Evolutionary conservation across 1,139 yeast species (phyloP), one percentile per base, ranked within the genome.

Genomic region (Yamadazyma friedrichii): DNA sequence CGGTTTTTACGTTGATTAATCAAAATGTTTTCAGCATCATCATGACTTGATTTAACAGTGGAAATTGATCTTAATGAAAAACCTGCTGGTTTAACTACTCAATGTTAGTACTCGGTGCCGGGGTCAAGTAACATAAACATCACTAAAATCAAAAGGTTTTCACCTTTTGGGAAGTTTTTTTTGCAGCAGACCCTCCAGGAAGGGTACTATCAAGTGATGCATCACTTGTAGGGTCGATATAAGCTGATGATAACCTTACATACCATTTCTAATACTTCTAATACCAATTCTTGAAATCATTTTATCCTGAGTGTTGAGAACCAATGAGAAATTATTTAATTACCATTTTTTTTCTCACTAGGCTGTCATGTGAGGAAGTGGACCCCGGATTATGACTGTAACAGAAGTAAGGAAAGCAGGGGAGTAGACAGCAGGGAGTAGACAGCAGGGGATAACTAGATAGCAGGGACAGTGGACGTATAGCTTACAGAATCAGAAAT

Each of bases 1-100:
- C 98, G 83, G 68, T 81, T 78, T 54, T 75, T 76, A 65, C 98
- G 82, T 71, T 93, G 98, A 42, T 84, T 80, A 45, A 81, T 76
- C 50, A 93, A 77, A 46, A 89, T 75, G 35, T 76, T 78, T 52
- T 84, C 77, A 56, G 86, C 94, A 55, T 80, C 79, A 20, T 70
- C 78, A 39, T 75, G 74, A 33, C 88, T 70, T 34, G 89, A 76
- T 55, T 74, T 66, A 51, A 84, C 78, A 22, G 89, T 78, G 42
- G 82, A 38, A 30, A 41, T 35, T 9, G 36, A 4, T 38, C 44
- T 41, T 35, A 29, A 35, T 15, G 36, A 11, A 24, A 12, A 13
- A 6, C 27, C 24, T 15, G 25, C 22, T 33, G 26, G 35, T 15
- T 31, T 22, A 22, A 24, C 36, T 33, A 25, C 15, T 11, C 12